phyloP scores from a whole-genome alignment of 176 grass and related monocot species.

The Zoysia japonica region DNA sequence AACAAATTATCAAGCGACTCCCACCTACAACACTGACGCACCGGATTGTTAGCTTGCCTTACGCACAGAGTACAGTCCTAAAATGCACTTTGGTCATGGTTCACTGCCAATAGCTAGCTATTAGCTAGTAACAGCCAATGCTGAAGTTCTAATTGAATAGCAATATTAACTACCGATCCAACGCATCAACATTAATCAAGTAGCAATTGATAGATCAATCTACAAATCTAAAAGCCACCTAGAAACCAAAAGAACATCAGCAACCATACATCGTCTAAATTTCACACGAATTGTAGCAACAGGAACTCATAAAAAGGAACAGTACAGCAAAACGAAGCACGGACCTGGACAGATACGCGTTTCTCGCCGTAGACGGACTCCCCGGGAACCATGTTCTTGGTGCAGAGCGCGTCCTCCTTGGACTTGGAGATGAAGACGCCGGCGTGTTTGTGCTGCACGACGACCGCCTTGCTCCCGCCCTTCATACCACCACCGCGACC shows the following conservation, averaged over 20 bases:
- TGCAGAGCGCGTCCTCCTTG: constrained; percentile 97
- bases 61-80: neutral
- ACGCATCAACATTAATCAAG: too few species aligned
- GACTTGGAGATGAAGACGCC: constrained; percentile 85
- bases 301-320: neutral
- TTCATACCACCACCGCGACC: constrained; percentile 64
- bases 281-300: neutral
- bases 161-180: too few species aligned
- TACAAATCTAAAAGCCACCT: too few species aligned
- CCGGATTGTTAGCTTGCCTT: neutral
- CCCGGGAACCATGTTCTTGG: constrained; percentile 79
- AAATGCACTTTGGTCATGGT: too few species aligned
- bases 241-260: neutral
- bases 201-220: too few species aligned
- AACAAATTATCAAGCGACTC: neutral
- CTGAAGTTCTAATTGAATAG: too few species aligned
- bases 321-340: too few species aligned
- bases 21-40: neutral
- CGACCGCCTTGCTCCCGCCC: constrained; percentile 79
- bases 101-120: too few species aligned
- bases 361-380: constrained; percentile 92
- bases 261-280: too few species aligned
- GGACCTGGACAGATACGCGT: constrained; percentile 77
- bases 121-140: too few species aligned
- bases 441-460: constrained; percentile 71